Evolutionary conservation across 2,329 filamentous ascomycete genomes (phyloP).

Genomic region (Pseudocercospora musae): DNA sequence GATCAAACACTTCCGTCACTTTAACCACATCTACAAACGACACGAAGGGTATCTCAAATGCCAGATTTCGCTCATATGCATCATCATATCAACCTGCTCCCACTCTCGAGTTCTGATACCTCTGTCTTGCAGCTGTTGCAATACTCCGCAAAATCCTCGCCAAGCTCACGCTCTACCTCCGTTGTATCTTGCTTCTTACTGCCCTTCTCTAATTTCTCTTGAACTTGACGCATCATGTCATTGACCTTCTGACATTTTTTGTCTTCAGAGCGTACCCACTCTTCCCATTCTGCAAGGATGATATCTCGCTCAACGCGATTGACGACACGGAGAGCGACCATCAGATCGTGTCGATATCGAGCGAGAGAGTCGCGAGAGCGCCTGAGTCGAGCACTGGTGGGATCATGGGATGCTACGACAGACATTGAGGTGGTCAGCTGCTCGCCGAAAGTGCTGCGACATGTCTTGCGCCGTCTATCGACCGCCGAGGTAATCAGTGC

Average conservation of each 20-base stretch:
- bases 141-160: conserved; percentile 57
- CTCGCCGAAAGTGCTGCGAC: conserved; percentile 34
- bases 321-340: conserved; percentile 85
- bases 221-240: conserved; percentile 42
- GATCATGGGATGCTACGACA: not conserved
- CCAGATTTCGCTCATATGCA: not conserved
- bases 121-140: conserved; percentile 59
- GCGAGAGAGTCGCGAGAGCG: conserved; percentile 80
- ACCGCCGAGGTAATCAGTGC: not conserved
- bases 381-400: conserved; percentile 55
- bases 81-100: conserved; percentile 18
- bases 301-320: conserved; percentile 87
- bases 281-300: conserved; percentile 84
- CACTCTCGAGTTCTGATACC: conserved; percentile 13
- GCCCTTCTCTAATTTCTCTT: conserved; percentile 13
- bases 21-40: conserved; percentile 21
- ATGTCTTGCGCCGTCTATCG: conserved; percentile 22
- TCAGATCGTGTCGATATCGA: conserved; percentile 79
- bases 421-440: conserved; percentile 22
- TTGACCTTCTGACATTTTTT: conserved; percentile 66
- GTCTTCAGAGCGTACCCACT: conserved; percentile 81
- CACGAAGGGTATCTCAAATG: not conserved
- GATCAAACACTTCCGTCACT: no score
- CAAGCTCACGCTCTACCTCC: conserved; percentile 36
- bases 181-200: not conserved